These are phyloP conservation scores for Penicillium cinerascens DNA, from an alignment of 495 filamentous ascomycete species.

Conservation along the genomic window DNA sequence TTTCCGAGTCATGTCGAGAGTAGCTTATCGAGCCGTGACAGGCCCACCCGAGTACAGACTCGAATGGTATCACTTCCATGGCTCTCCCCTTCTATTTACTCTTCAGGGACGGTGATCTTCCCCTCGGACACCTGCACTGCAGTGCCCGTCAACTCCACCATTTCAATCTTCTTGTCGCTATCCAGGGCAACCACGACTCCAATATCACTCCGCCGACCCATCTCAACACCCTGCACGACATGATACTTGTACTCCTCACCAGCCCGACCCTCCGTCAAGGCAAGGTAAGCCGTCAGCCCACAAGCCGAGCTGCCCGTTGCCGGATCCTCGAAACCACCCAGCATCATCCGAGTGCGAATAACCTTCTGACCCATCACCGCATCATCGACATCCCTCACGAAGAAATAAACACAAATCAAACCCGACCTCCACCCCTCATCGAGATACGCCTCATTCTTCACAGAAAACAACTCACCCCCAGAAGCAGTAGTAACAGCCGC, in stretches of 20 bases:
- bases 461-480: slow-evolving; percentile 19
- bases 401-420: slow-evolving; percentile 56
- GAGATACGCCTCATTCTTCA: slow-evolving; percentile 25
- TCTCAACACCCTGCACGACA: slow-evolving; percentile 74
- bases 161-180: slow-evolving; percentile 35
- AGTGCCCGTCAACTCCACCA: slow-evolving; percentile 51
- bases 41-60: too few species aligned
- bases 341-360: slow-evolving; percentile 48
- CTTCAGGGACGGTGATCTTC: slow-evolving; percentile 25
- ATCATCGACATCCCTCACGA: slow-evolving; percentile 42
- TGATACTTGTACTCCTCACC: slow-evolving; percentile 38
- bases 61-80: too few species aligned
- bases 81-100: neutral
- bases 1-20: too few species aligned
- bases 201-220: slow-evolving; percentile 66
- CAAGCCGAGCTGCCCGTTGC: slow-evolving; percentile 67
- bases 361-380: slow-evolving; percentile 25
- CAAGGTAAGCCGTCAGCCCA: slow-evolving; percentile 56
- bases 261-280: slow-evolving; percentile 36
- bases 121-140: slow-evolving; percentile 60
- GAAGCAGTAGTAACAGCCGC: slow-evolving; percentile 25
- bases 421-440: slow-evolving; percentile 58
- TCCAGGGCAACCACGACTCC: slow-evolving; percentile 40
- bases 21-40: too few species aligned
- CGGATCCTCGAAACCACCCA: slow-evolving; percentile 59